These are phyloP conservation scores for Waltiozyma sp. DNA, from an alignment of 1,139 yeast genomes.

Conservation along the genomic window DNA sequence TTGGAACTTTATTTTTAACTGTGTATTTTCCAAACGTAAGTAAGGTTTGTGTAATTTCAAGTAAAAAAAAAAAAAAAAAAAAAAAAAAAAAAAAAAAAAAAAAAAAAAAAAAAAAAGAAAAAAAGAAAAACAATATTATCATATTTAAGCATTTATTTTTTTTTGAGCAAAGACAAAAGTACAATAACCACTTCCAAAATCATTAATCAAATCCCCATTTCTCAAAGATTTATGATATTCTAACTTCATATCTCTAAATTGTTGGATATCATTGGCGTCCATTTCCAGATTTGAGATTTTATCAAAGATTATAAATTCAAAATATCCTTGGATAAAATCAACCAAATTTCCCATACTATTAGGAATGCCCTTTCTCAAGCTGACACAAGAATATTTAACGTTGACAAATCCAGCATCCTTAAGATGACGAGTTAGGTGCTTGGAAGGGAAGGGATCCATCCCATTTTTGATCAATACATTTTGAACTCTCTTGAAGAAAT, in stretches of 20 bases:
- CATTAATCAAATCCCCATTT: constrained; percentile 10
- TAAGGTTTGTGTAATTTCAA: too few species aligned
- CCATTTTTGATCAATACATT: constrained; percentile 17
- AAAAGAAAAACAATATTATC: too few species aligned
- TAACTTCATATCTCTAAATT: constrained; percentile 10
- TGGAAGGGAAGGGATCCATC: constrained; percentile 23
- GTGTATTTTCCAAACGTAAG: too few species aligned
- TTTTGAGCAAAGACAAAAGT: constrained; percentile 15
- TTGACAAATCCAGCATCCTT: constrained; percentile 22
- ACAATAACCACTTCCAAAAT: constrained; percentile 15
- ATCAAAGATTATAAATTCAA: constrained; percentile 11
- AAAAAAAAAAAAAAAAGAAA: too few species aligned
- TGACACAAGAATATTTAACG: constrained; percentile 14
- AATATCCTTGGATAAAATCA: constrained; percentile 13
- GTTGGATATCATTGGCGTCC: constrained; percentile 6
- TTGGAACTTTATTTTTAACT: too few species aligned
- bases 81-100: too few species aligned
- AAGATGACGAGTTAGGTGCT: constrained; percentile 15
- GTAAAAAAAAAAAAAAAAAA: too few species aligned
- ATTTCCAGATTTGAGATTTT: constrained; percentile 8
- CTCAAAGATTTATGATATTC: constrained; percentile 13
- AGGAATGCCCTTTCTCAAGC: constrained; percentile 14
- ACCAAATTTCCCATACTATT: constrained; percentile 13
- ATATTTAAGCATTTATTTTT: too few species aligned
- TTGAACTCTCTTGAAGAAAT: constrained; percentile 19